A percentile compares a stretch with the other conserved stretches of the same genome.
phyloP scores from a whole-genome alignment of 495 filamentous ascomycete genomes.

The Penicillium desertorum region DNA sequence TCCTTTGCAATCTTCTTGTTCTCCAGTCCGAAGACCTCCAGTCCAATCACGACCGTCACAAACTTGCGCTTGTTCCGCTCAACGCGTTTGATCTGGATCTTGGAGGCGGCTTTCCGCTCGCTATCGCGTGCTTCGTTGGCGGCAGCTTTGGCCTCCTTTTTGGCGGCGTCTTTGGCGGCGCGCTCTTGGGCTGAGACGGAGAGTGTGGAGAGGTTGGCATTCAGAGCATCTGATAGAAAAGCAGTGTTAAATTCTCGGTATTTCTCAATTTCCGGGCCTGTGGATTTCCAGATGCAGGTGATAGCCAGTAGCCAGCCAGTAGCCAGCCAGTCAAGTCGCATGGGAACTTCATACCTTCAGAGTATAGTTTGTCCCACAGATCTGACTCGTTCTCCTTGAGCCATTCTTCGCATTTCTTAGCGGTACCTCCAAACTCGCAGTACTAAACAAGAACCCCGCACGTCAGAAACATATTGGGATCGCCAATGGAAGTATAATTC shows the following conservation, averaged over 20 bases:
- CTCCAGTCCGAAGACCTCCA: constrained; percentile 88
- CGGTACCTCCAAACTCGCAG: constrained; percentile 97
- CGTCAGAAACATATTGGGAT: not conserved
- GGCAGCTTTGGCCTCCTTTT: constrained; percentile 91
- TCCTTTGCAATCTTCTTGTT: constrained; percentile 76
- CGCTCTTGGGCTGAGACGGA: constrained; percentile 87
- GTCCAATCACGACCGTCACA: constrained; percentile 83
- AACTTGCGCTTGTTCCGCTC: constrained; percentile 97
- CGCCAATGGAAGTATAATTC: not conserved
- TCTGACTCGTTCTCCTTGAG: constrained; percentile 70
- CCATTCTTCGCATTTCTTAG: constrained; percentile 98
- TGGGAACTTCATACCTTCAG: constrained; percentile 59
- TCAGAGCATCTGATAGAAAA: constrained; percentile 65
- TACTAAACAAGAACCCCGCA: constrained; percentile 73
- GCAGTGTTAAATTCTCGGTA: not conserved
- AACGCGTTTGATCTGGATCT: constrained; percentile 90
- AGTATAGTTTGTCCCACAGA: constrained; percentile 78
- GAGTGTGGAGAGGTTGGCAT: constrained; percentile 77
- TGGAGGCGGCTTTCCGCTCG: constrained; percentile 71
- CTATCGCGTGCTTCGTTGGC: constrained; percentile 76
- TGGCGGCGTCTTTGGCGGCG: constrained; percentile 88
- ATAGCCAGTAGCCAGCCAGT: no score
- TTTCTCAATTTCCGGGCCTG: not conserved
- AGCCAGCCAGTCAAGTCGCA: not conserved
- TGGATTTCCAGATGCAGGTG: not conserved